phyloP scores from a whole-genome alignment of 768 basidiomycete species.

The Termitomyces heimii region DNA sequence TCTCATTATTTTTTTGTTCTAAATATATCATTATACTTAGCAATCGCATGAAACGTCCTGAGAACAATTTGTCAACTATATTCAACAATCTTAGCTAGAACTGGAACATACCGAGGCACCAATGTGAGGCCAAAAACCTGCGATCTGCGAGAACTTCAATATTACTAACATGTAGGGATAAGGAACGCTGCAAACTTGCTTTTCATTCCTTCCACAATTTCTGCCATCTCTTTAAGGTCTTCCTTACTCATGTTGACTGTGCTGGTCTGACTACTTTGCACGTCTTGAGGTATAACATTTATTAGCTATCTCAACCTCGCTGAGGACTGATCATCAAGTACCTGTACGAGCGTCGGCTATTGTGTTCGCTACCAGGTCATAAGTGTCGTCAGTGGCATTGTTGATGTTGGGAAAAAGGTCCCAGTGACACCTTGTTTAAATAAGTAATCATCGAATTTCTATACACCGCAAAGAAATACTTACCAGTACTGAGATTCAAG shows the following conservation, averaged over 20 bases:
- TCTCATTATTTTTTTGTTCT: too few relatives aligned
- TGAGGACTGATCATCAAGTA: not conserved
- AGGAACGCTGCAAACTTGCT: not conserved
- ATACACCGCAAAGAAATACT: not conserved
- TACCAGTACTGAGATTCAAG: constrained; percentile 11
- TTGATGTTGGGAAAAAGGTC: constrained; percentile 7
- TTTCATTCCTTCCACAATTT: constrained; percentile 7
- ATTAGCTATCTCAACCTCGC: not conserved
- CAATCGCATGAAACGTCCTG: constrained; percentile 3
- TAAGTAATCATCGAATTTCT: not conserved
- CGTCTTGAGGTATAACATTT: not conserved
- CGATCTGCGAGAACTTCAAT: not conserved
- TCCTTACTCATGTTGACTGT: constrained; percentile 6
- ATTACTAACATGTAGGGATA: not conserved
- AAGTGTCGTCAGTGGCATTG: not conserved
- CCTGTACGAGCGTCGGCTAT: constrained; percentile 10
- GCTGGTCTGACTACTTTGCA: not conserved
- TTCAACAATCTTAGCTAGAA: not conserved
- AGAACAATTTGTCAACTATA: not conserved
- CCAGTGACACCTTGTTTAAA: constrained; percentile 6
- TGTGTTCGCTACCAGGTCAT: constrained; percentile 6
- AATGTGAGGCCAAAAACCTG: not conserved
- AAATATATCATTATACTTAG: not conserved
- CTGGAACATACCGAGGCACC: constrained; percentile 7
- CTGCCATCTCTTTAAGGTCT: constrained; percentile 9